Percentiles rank a stretch among this genome's conserved stretches.
phyloP scores from a whole-genome alignment of 495 filamentous ascomycete species.

The Penicillium angulare region DNA sequence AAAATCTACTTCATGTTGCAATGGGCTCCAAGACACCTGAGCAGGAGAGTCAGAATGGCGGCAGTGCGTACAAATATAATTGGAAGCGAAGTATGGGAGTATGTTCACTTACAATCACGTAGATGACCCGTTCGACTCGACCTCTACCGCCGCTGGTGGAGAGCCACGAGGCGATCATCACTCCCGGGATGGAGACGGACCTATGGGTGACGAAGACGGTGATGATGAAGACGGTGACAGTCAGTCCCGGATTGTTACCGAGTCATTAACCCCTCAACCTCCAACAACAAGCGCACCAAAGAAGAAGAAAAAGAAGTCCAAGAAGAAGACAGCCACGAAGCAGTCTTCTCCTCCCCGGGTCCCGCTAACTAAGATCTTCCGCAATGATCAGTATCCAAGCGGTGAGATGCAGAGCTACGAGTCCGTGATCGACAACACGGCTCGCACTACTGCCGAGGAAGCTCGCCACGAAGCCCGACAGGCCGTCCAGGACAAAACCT shows the following conservation, averaged over 20 bases:
- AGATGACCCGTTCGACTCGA: slow-evolving; percentile 25
- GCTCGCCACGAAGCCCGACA: slow-evolving; percentile 48
- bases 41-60: slow-evolving; percentile 21
- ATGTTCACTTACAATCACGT: background rate
- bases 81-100: background rate
- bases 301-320: slow-evolving; percentile 57
- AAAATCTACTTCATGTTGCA: slow-evolving; percentile 20
- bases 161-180: slow-evolving; percentile 35
- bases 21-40: slow-evolving; percentile 33
- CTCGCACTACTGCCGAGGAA: slow-evolving; percentile 60
- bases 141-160: slow-evolving; percentile 39
- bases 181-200: slow-evolving; percentile 41
- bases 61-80: slow-evolving; percentile 14
- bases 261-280: slow-evolving; percentile 17
- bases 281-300: slow-evolving; percentile 24
- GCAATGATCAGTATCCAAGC: slow-evolving; percentile 47
- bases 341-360: slow-evolving; percentile 58
- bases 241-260: slow-evolving; percentile 15
- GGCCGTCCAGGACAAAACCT: slow-evolving; percentile 51
- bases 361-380: slow-evolving; percentile 51
- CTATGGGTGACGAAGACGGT: slow-evolving; percentile 41
- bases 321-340: slow-evolving; percentile 49
- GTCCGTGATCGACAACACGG: slow-evolving; percentile 46
- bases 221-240: slow-evolving; percentile 58
- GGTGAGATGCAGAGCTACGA: slow-evolving; percentile 52